A percentile compares a stretch with the other conserved stretches of the same genome.
These are phyloP conservation scores for Tripidium arundinaceum DNA, from an alignment of 202 grass and related monocot genomes.

Conservation along the genomic window DNA sequence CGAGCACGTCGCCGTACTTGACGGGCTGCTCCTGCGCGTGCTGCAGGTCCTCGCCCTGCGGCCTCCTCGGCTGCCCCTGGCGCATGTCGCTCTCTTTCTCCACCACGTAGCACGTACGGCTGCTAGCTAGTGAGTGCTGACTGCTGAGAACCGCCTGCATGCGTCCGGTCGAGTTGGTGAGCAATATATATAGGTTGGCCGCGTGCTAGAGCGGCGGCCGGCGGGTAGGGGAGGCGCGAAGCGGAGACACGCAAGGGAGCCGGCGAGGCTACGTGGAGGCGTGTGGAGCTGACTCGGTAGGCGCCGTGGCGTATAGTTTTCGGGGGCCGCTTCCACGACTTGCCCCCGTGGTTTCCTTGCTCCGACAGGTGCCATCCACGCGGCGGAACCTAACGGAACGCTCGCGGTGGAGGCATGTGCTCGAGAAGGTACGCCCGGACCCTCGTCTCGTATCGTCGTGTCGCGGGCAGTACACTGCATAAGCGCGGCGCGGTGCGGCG, in stretches of 20 bases:
- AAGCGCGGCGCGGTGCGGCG: not conserved
- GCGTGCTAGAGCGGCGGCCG: not conserved
- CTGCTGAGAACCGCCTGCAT: not conserved
- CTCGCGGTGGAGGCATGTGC: not conserved
- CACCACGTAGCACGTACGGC: not conserved
- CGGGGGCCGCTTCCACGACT: not conserved
- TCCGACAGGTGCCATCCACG: not conserved
- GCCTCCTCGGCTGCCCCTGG: constrained; percentile 38
- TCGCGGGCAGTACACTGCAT: not conserved
- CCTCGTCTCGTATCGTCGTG: not conserved
- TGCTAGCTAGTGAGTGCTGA: not conserved
- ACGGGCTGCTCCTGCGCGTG: not conserved
- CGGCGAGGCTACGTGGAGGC: not conserved
- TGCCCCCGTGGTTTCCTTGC: too few relatives aligned
- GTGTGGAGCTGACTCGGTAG: not conserved
- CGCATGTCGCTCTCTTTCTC: constrained; percentile 26
- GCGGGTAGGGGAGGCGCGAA: not conserved
- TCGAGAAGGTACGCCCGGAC: not conserved
- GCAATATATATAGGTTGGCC: not conserved
- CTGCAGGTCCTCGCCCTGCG: not conserved
- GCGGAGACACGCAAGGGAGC: not conserved
- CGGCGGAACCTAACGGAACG: not conserved
- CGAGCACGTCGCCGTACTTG: constrained; percentile 46
- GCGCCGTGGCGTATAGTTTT: not conserved
- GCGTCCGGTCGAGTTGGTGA: not conserved